Evolutionary conservation across 805 yeast species (phyloP), one percentile per base, ranked within the genome.

Genomic region (Ogataea pignaliae): DNA sequence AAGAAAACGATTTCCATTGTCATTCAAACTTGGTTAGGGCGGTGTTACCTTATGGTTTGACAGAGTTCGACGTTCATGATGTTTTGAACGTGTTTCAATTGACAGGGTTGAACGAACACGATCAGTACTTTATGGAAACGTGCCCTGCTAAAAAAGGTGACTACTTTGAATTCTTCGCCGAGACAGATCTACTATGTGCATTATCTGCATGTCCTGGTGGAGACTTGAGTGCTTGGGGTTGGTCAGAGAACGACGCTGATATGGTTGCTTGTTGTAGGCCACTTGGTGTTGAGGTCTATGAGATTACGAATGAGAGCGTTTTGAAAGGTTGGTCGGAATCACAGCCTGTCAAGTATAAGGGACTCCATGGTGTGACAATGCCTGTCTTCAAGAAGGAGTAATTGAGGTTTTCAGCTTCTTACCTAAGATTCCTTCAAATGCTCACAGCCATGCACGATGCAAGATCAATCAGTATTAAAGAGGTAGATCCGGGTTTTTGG

Each of bases 151-250:
- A 71, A 31, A 61, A 66, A 36, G 76, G 71, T 12, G 87, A 81
- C 54, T 79, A 76, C 58, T 79, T 81, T 53, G 86, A 81, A 60
- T 70, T 78, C 57, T 81, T 79, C 61, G 85, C 85, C 3, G 87
- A 81, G 54, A 76, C 75, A 38, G 86, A 81, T 54, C 61, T 81
- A 45, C 61, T 81, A 40, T 77, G 82, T 51, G 86, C 86, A 9
- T 71, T 81, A 39, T 73, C 79, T 43, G 81, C 85, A 9, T 81
- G 85, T 59, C 86, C 85, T 3, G 87, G 86, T 40, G 87, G 87
- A 28, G 86, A 81, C 59, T 64, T 81, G 46, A 76, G 82, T 28
- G 68, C 70, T 41, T 81, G 86, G 86, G 85, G 79, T 38, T 81
- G 87, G 87, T 85, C 85, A 44, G 84, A 78, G 58, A 72, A 73